phyloP scores from a whole-genome alignment of 73 alveolate genomes.

The Strombidium stylifer region DNA sequence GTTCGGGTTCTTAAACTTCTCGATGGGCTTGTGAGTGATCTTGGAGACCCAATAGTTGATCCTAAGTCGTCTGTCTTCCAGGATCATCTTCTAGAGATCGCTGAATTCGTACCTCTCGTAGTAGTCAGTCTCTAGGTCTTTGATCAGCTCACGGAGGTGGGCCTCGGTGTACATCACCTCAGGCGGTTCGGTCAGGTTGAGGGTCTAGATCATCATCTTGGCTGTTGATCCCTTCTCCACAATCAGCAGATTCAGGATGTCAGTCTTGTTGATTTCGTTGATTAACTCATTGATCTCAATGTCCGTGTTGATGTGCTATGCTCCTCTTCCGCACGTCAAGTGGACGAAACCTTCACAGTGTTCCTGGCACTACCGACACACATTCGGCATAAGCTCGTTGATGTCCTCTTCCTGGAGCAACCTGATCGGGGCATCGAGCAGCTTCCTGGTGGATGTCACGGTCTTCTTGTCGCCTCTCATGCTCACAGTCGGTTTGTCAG shows the following conservation, averaged over 20 bases:
- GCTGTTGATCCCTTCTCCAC: constrained; percentile 96
- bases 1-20: constrained; percentile 89
- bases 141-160: constrained; percentile 71
- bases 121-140: constrained; percentile 88
- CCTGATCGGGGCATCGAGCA: constrained; percentile 67
- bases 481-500: no score
- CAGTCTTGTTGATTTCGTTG: constrained; percentile 87
- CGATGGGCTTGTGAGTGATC: constrained; percentile 92
- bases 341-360: constrained; percentile 89
- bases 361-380: constrained; percentile 79
- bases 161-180: constrained; percentile 86
- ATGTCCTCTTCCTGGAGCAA: constrained; percentile 71
- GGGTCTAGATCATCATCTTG: constrained; percentile 85
- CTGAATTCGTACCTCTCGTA: constrained; percentile 90
- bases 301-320: constrained; percentile 88
- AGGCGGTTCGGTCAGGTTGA: constrained; percentile 84
- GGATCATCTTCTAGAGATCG: constrained; percentile 85
- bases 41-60: constrained; percentile 94
- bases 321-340: constrained; percentile 90
- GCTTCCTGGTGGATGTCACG: constrained; percentile 20
- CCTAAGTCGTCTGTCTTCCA: constrained; percentile 95
- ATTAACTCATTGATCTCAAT: constrained; percentile 86
- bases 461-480: constrained; percentile 8
- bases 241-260: constrained; percentile 74
- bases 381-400: constrained; percentile 37